Evolutionary conservation across 768 basidiomycete species (phyloP), one percentile per base, ranked within the genome.

Genomic region (Ramaria sp.): DNA sequence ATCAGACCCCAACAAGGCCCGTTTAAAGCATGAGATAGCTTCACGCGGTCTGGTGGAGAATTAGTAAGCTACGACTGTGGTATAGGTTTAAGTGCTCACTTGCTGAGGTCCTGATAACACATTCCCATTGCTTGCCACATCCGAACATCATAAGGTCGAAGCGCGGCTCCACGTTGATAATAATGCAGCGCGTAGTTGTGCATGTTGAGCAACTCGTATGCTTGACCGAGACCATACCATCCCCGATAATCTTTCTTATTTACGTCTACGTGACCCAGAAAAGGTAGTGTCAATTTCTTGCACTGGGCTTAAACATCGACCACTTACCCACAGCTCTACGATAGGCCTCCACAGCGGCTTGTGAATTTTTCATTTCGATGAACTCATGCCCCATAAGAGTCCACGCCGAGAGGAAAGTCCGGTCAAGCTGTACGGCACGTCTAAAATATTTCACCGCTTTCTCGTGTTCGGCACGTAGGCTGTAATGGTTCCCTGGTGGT

Each of bases 301-400:
- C 51, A 1, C 45, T 46, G 24, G 45, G 39, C 34, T 33, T 6
- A 7, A 27, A 30, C 34, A 19, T 37, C 31, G 46, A 11, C 3
- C 24, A 13, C 86, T 56, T 70, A 92, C 94, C 92, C 59, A 98
- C 84, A 53, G 96, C 96, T 66, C 93, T 81, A 54, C 96, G 82
- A 70, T 98, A 99, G 10, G 93, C 90, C 71, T 98, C 96, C 55
- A 98, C 96, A 15, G 96, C 95, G 1, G 96, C 96, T 75, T 98
- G 94, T 4, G 92, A 92, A 69, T 99, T 98, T 72, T 98, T 98
- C 85, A 96, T 85, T 72, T 99, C 96, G 45, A 99, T 88, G 64
- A 89, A 97, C 70, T 98, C 96, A 65, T 99, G 96, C 1, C 96
- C 96, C 91, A 99, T 93, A 61, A 99, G 72, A 4, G 95, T 98